Base-by-base conservation (phyloP, 2,329 filamentous ascomycete species). In the Drechmeria coniospora region DNA sequence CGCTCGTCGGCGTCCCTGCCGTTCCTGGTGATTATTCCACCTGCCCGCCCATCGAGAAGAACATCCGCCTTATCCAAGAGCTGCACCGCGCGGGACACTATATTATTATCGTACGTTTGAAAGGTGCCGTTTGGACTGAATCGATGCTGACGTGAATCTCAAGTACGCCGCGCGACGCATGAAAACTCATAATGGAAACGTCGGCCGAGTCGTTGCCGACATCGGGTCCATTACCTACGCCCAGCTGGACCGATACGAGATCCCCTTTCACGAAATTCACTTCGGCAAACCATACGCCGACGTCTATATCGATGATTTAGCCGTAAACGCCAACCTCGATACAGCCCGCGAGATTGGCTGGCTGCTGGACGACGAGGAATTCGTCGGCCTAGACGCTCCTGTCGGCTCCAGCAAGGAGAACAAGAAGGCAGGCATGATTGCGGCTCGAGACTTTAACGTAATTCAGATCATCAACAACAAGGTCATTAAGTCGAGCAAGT, bases 401-500 rank as follows among this genome's bases (percentile, higher is more conserved):
- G 32, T 24, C 5, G 26, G 30, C 9, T 25, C 23, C 8, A 28
- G 21, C 19, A 35, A 42, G 26, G 32, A 37, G 11, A 32, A 35
- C 4, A 39, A 40, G 30, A 44, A 41, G 28, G 35, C 36, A 4
- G 36, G 40, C 25, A 47, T 49, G 42, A 37, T 47, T 5, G 41
- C 41, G 2, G 41, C 43, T 3, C 40, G 45, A 3, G 40, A 45
- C 33, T 49, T 49, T 34, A 49, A 48, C 34, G 42, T 38, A 8
- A 43, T 47, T 25, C 45, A 48, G 32, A 42, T 43, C 30, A 37
- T 44, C 31, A 38, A 42, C 33, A 36, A 44, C 34, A 40, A 43
- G 31, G 42, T 47, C 18, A 39, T 46, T 30, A 49, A 49, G 30
- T 45, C 44, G 15, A 44, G 39, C 34, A 47, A 43, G 34, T 44